Base-by-base conservation (phyloP, 2,329 filamentous ascomycete genomes). In the Ascochyta lentis region DNA sequence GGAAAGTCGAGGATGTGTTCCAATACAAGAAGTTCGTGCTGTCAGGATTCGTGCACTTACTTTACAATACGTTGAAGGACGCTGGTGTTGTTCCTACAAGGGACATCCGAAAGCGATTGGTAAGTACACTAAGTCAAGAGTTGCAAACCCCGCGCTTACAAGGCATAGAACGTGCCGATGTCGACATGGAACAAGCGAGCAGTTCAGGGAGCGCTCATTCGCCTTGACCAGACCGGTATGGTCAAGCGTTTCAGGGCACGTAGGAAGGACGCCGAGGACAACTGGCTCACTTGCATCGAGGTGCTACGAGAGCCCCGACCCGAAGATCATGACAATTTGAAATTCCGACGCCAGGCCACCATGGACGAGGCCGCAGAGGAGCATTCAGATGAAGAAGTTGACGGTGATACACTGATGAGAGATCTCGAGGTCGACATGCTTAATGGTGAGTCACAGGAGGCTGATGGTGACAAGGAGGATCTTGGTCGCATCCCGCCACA, bases 101-200 rank as follows among this genome's bases (percentile, higher is more conserved):
- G 47, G 83, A 86, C 56, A 72, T 87, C 10, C 81, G 83, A 49
- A 73, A 73, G 26, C 77, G 76, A 24, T 68, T 87, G 45, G 76
- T 74, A 66, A 76, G 74, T 23, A 54, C 60, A 9, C 6, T 7
- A 24, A 1, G 4, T 24, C n/a, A 3, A 23, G 5, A 19, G 10
- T 6, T 10, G 3, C n/a, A 12, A 3, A n/a, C 24, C n/a, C 26
- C 31, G 1, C 19, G 23, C 63, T 73, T 51, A 74, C 38, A 27
- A 15, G 6, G 13, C 26, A 7, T 46, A 75, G 72, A 68, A 67
- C 19, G 67, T 74, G 22, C 60, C 69, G 2, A 65, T 71, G 38
- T 60, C 71, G 19, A 68, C 66, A 9, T 77, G 74, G 71, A 73
- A 77, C 42, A 74, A 71, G 23, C 74, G 76, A 45, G 70, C 74